Base-by-base conservation (phyloP, 805 yeast genomes). In the Candida silvatica region DNA sequence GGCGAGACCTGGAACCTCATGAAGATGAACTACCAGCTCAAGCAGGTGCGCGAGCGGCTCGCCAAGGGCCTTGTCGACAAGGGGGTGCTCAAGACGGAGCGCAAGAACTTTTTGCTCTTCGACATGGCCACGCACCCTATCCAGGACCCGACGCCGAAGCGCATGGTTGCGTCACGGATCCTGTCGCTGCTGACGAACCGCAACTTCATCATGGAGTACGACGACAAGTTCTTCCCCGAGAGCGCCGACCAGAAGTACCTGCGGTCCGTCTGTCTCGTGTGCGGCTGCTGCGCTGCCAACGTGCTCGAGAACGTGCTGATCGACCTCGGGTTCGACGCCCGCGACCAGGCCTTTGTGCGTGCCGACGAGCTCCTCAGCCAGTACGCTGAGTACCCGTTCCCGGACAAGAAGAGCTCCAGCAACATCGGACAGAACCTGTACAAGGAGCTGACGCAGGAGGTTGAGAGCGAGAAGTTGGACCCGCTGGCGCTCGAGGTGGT, bases 111-210 rank as follows among this genome's bases (percentile, higher is more conserved):
- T 56, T 76, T 92, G 51, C 65, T 92, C 36, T 92, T 92, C 49
- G 98, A 92, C 59, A 92, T 92, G 97, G 95, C 98, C 20, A 92
- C 98, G 6, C 98, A 94, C 59, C 98, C 98, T 6, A 74, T 92
- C 11, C 80, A 88, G 22, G 98, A 92, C 58, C 71, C 80, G 29
- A 64, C 76, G 44, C 78, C 94, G 33, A 92, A 92, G 60, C 94
- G 85, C 46, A 77, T 78, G 37, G 71, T 92, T 37, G 77, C 78
- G 37, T 69, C 76, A 39, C 73, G 97, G 48, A 74, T 86, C 19
- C 63, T 87, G 42, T 69, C 71, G 30, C 54, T 86, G 33, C 66
- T 92, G 47, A 76, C 85, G 6, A 66, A 80, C 24, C 77, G 95
- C 60, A 82, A 80, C 35, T 70, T 81, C 46, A 69, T 67, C 39